Conservation (phyloP, 1,284 basidiomycete genomes). For the Peniophora sp. region DNA sequence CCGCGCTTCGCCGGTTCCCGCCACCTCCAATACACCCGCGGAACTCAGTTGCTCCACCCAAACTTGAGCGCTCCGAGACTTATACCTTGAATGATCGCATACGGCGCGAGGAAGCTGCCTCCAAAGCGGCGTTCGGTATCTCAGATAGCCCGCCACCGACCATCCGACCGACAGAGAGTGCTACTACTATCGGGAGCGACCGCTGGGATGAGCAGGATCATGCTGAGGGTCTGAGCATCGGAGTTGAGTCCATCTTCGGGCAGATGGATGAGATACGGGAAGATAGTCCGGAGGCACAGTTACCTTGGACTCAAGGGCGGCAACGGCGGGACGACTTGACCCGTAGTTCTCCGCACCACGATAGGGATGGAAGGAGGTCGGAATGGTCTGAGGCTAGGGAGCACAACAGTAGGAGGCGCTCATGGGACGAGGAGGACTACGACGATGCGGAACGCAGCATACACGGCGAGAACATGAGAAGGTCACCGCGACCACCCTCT, state of each 20-base stretch:
- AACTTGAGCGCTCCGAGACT: conserved; percentile 8
- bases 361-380: neutral
- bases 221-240: conserved; percentile 35
- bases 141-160: conserved; percentile 24
- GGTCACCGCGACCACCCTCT: too few relatives aligned
- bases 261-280: conserved; percentile 23
- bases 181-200: conserved; percentile 31
- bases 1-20: too few relatives aligned
- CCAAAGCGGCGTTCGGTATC: conserved; percentile 38
- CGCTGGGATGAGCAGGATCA: conserved; percentile 27
- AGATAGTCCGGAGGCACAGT: conserved; percentile 4
- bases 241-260: conserved; percentile 46
- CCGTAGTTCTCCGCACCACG: too few relatives aligned
- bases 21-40: too few relatives aligned
- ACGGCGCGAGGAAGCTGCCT: conserved; percentile 32
- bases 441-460: too few relatives aligned
- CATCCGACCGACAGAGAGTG: conserved; percentile 38
- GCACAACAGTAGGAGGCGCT: too few relatives aligned
- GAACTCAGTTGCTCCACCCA: neutral
- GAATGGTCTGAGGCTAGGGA: too few relatives aligned
- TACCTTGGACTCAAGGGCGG: too few relatives aligned
- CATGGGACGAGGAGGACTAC: too few relatives aligned
- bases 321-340: too few relatives aligned
- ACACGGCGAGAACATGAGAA: too few relatives aligned
- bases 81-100: conserved; percentile 29